Conservation (phyloP, 106 monocot genomes). For the Dendrobium huoshanense region DNA sequence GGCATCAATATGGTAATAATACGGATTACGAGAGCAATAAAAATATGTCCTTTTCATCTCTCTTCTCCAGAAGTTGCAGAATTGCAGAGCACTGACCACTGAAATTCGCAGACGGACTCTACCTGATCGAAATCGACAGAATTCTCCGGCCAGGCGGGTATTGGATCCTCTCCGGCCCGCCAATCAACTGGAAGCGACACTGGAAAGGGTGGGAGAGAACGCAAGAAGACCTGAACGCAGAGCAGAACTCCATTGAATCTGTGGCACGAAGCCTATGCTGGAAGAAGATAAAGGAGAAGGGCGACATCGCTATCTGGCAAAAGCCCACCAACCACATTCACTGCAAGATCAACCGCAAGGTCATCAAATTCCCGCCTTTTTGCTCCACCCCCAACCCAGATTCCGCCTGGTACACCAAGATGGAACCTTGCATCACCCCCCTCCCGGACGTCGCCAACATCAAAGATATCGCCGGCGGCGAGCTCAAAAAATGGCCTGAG, state of each 20-base stretch:
- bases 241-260: conserved; percentile 44
- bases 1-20: conserved; percentile 47
- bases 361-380: not conserved
- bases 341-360: conserved; percentile 22
- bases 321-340: conserved; percentile 48
- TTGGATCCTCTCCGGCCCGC: conserved; percentile 59
- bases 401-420: conserved; percentile 23
- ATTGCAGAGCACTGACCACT: too few relatives aligned
- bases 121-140: conserved; percentile 49
- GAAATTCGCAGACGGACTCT: conserved; percentile 37
- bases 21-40: too few relatives aligned
- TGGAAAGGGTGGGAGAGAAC: conserved; percentile 51
- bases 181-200: conserved; percentile 49
- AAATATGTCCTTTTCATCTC: too few relatives aligned
- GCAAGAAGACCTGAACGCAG: conserved; percentile 42
- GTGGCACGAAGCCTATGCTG: conserved; percentile 42
- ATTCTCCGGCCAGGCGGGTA: conserved; percentile 52
- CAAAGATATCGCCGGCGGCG: conserved; percentile 33
- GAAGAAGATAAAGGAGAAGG: conserved; percentile 46
- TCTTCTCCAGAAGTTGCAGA: too few relatives aligned
- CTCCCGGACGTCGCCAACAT: conserved; percentile 21
- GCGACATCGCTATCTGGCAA: conserved; percentile 50
- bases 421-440: conserved; percentile 43
- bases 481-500: conserved; percentile 32
- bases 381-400: not conserved